Conservation (phyloP, 352 stramenopile species). For the Elongisporangium prolatum region DNA sequence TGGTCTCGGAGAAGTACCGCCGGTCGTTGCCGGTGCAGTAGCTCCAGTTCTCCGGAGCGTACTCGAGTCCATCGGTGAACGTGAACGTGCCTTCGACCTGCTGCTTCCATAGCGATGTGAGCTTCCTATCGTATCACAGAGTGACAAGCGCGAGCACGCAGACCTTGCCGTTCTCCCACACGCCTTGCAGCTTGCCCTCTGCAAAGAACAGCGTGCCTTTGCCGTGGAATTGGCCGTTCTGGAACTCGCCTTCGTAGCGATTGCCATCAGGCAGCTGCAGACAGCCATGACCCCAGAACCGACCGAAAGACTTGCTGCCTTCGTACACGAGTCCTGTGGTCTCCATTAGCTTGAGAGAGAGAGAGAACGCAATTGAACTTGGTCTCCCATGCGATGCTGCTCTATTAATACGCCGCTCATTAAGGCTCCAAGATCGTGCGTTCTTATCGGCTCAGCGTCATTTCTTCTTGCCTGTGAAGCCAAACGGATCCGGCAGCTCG, state of each 20-base stretch:
- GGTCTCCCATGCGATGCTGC: not conserved
- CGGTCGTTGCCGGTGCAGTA: constrained; percentile 65
- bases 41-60: constrained; percentile 46
- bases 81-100: constrained; percentile 74
- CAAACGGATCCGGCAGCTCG: constrained; percentile 59
- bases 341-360: constrained; percentile 3
- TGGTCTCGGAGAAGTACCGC: constrained; percentile 64
- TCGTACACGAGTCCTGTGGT: constrained; percentile 27
- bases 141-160: too few relatives aligned
- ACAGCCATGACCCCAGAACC: constrained; percentile 51
- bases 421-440: not conserved
- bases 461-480: constrained; percentile 57
- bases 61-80: constrained; percentile 74
- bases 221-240: constrained; percentile 77
- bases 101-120: constrained; percentile 11
- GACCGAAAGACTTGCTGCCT: constrained; percentile 49
- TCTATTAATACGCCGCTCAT: constrained; percentile 1
- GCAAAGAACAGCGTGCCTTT: constrained; percentile 65
- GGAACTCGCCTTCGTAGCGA: constrained; percentile 77
- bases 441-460: not conserved
- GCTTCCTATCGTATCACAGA: too few relatives aligned
- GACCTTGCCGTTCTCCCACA: constrained; percentile 70
- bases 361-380: not conserved
- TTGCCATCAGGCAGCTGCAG: constrained; percentile 56
- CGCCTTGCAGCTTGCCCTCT: constrained; percentile 61